Conservation (phyloP, 179 eudicot species). For the Actinidia polygama region DNA sequence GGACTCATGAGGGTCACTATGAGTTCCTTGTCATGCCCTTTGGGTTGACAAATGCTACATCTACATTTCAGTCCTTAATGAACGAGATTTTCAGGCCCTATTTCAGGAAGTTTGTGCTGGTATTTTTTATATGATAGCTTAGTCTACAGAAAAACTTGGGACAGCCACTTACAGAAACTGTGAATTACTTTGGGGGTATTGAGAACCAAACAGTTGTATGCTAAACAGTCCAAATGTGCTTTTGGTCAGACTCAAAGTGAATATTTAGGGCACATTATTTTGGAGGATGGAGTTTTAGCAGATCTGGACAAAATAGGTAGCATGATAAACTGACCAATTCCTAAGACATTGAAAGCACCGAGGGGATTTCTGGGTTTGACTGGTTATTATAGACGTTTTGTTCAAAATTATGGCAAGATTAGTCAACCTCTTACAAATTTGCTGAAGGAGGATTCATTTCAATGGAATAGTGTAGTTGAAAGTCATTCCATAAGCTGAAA, state of each 20-base stretch:
- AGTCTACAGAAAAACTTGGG: background rate
- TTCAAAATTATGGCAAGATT: background rate
- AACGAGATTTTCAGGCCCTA: constrained; percentile 1
- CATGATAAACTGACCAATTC: background rate
- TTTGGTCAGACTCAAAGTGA: background rate
- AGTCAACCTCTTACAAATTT: background rate
- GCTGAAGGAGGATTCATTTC: background rate
- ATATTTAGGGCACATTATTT: constrained; percentile 5
- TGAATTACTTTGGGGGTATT: background rate
- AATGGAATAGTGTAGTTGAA: no score
- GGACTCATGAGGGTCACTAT: constrained; percentile 5
- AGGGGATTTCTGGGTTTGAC: constrained; percentile 10
- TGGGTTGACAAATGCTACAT: background rate
- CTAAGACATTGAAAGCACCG: background rate
- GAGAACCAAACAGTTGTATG: background rate
- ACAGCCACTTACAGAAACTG: background rate
- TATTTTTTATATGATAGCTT: constrained; percentile 16
- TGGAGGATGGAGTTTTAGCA: background rate
- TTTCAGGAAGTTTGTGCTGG: background rate
- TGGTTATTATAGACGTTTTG: background rate
- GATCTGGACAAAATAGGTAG: background rate
- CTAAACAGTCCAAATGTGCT: background rate
- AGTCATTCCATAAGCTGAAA: no score
- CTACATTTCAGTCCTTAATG: constrained; percentile 15
- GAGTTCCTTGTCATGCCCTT: background rate